These are phyloP conservation scores for Gossypium longicalyx DNA, from an alignment of 345 rosid species.

Conservation along the genomic window DNA sequence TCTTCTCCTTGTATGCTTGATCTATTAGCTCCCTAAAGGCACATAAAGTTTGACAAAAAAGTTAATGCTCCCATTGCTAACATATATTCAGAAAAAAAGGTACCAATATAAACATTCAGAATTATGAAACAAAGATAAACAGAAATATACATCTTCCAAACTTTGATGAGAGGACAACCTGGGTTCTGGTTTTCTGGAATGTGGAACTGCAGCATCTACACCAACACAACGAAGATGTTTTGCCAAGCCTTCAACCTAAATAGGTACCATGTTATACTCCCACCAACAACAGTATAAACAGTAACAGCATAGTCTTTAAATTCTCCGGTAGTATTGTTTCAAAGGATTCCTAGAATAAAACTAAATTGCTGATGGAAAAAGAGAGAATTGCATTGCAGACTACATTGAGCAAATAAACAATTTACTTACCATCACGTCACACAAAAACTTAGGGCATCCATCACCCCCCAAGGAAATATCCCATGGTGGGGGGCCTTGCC, in stretches of 20 bases:
- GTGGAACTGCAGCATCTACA: slow-evolving; percentile 80
- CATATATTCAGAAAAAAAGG: background rate
- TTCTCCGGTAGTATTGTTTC: background rate
- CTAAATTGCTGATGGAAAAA: background rate
- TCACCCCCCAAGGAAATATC: slow-evolving; percentile 73
- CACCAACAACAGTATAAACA: slow-evolving; percentile 9
- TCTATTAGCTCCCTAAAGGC: slow-evolving; percentile 67
- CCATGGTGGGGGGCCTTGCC: slow-evolving; percentile 93
- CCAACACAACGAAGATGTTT: slow-evolving; percentile 94
- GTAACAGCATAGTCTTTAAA: background rate
- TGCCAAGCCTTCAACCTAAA: slow-evolving; percentile 90
- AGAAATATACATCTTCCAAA: background rate
- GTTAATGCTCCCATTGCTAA: background rate
- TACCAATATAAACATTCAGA: too few species aligned
- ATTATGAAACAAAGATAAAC: background rate
- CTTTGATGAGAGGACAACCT: slow-evolving; percentile 38
- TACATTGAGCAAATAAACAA: slow-evolving; percentile 1
- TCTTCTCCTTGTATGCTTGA: slow-evolving; percentile 68
- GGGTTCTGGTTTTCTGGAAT: slow-evolving; percentile 62
- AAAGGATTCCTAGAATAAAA: background rate
- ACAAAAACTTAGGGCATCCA: slow-evolving; percentile 82
- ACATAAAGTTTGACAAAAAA: slow-evolving; percentile 2
- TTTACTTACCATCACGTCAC: slow-evolving; percentile 81
- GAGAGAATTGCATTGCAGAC: background rate
- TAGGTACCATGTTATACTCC: slow-evolving; percentile 19